Percentiles rank a stretch among this genome's conserved stretches.
Evolutionary conservation across 208 protist genomes (phyloP).

Genomic region (Acanthamoeba sp.): DNA sequence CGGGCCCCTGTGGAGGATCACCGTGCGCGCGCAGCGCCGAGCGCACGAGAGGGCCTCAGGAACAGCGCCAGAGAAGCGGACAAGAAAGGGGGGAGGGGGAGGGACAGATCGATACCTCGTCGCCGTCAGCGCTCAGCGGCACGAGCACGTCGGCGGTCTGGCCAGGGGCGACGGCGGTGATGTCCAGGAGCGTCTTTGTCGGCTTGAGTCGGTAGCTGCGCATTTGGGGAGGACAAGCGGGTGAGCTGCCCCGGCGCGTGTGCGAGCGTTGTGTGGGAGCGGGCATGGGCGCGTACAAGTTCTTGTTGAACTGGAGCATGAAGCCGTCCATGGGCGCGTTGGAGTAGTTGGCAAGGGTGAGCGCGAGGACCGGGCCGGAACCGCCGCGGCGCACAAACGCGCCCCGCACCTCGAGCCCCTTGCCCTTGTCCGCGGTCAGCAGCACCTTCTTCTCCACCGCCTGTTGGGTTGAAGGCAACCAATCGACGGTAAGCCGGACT

Average conservation of each 20-base stretch:
- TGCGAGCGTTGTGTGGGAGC: neutral
- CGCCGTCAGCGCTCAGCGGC: conserved; percentile 25
- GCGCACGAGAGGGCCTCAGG: too few relatives aligned
- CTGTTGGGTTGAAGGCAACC: neutral
- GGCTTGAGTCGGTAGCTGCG: conserved; percentile 55
- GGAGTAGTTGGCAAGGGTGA: conserved; percentile 71
- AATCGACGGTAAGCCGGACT: too few relatives aligned
- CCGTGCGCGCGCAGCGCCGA: too few relatives aligned
- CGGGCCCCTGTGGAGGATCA: neutral
- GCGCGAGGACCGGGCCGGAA: conserved; percentile 26
- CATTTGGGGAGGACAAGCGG: neutral
- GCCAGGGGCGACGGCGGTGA: conserved; percentile 7
- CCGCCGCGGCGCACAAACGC: conserved; percentile 77
- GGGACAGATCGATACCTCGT: conserved; percentile 2
- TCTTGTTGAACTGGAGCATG: conserved; percentile 76
- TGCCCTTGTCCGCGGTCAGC: conserved; percentile 79
- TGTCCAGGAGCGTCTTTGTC: neutral
- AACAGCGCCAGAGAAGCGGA: too few relatives aligned
- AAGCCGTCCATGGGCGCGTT: conserved; percentile 50
- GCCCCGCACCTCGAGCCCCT: conserved; percentile 84
- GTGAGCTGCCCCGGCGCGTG: neutral
- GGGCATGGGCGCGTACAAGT: conserved; percentile 13
- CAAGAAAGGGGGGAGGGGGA: neutral
- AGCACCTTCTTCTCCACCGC: conserved; percentile 81
- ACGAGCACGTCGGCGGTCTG: conserved; percentile 50